Conservation (phyloP, 768 basidiomycete species). For the Leccinum longicurvipes region DNA sequence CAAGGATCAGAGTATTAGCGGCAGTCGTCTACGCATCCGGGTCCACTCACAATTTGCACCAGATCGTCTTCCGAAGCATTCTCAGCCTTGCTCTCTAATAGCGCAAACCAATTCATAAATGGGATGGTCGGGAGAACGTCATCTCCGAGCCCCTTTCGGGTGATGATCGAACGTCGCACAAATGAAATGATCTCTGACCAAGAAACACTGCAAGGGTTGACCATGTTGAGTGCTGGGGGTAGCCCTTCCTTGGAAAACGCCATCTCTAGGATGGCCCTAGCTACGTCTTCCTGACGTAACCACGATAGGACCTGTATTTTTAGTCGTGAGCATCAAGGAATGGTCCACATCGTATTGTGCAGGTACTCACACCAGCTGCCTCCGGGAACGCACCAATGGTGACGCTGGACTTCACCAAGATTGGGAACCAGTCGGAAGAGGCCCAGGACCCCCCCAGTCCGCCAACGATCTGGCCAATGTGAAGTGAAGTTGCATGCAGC, state of each 20-base stretch:
- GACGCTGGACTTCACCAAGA: constrained; percentile 36
- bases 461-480: constrained; percentile 47
- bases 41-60: constrained; percentile 29
- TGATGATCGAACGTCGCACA: constrained; percentile 19
- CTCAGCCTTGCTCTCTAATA: constrained; percentile 22
- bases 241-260: constrained; percentile 16
- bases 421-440: constrained; percentile 46
- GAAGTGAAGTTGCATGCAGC: constrained; percentile 35
- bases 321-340: too few relatives aligned
- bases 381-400: constrained; percentile 27
- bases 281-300: constrained; percentile 41
- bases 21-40: background rate
- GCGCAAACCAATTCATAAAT: constrained; percentile 34
- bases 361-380: constrained; percentile 31
- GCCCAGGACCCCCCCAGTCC: constrained; percentile 42
- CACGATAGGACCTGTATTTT: constrained; percentile 36
- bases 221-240: constrained; percentile 33
- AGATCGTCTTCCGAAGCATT: constrained; percentile 25
- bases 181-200: constrained; percentile 31
- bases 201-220: constrained; percentile 35
- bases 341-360: background rate
- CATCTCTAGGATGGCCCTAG: constrained; percentile 30
- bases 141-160: constrained; percentile 2
- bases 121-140: constrained; percentile 30
- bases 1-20: background rate